Evolutionary conservation across 768 basidiomycete genomes (phyloP).

Genomic region (Pleurotus citrinopileatus): DNA sequence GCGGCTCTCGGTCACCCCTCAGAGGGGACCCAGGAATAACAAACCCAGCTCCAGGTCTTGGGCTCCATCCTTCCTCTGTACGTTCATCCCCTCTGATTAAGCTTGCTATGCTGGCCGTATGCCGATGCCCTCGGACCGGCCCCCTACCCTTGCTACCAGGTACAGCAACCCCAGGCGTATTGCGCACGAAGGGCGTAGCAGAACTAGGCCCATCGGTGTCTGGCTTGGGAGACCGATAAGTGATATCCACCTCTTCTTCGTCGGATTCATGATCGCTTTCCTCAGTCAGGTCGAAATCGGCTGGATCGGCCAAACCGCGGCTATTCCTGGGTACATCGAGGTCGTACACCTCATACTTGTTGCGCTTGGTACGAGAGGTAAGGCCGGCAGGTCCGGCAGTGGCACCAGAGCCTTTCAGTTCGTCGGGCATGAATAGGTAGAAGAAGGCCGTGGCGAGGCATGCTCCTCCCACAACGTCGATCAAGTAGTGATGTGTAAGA

Average conservation of each 20-base stretch:
- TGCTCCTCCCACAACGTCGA: conserved; percentile 93
- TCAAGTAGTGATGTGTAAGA: conserved; percentile 96
- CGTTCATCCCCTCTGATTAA: conserved; percentile 75
- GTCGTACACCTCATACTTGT: conserved; percentile 79
- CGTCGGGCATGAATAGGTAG: conserved; percentile 84
- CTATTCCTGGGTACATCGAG: conserved; percentile 52
- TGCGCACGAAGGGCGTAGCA: conserved; percentile 30
- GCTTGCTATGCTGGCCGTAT: conserved; percentile 84
- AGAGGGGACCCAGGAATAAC: conserved; percentile 41
- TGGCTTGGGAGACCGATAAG: conserved; percentile 64
- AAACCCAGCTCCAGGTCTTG: conserved; percentile 55
- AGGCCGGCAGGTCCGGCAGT: conserved; percentile 47
- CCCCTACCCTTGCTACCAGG: conserved; percentile 11
- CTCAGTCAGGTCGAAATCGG: conserved; percentile 56
- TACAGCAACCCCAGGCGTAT: conserved; percentile 9
- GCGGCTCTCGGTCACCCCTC: conserved; percentile 15
- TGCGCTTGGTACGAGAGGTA: conserved; percentile 27
- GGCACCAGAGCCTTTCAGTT: conserved; percentile 57
- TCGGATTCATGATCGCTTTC: conserved; percentile 50
- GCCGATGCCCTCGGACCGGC: conserved; percentile 50
- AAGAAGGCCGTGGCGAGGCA: conserved; percentile 87
- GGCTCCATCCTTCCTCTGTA: conserved; percentile 81
- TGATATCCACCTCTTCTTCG: conserved; percentile 65
- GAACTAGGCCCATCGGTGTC: conserved; percentile 28
- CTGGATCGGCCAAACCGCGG: conserved; percentile 36